Conservation (phyloP, 371 early-diverging fungal genomes). For the Zychaea mexicana region DNA sequence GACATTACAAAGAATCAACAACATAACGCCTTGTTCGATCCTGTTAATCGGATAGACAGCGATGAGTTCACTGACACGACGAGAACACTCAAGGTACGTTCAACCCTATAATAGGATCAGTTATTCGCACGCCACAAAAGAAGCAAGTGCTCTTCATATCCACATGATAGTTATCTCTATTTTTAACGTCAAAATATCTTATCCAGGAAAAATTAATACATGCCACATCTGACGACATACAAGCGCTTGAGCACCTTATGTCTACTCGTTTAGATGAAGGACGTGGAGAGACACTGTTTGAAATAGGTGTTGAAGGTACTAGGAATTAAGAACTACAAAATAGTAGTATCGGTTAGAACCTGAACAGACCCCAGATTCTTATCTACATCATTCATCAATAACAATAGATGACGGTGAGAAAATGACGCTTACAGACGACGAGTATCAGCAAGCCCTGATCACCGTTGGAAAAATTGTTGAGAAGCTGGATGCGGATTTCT, state of each 20-base stretch:
- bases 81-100: constrained; percentile 12
- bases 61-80: neutral
- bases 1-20: constrained; percentile 2
- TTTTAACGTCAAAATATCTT: too few species aligned
- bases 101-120: neutral
- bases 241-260: constrained; percentile 44
- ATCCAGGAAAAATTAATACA: constrained; percentile 37
- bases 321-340: too few species aligned
- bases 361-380: too few species aligned
- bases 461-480: constrained; percentile 50
- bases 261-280: constrained; percentile 60
- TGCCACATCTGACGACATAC: constrained; percentile 44
- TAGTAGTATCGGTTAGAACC: too few species aligned
- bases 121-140: neutral
- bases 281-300: constrained; percentile 77
- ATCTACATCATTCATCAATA: too few species aligned
- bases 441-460: constrained; percentile 52
- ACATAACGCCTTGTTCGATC: constrained; percentile 9
- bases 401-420: constrained; percentile 70
- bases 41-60: constrained; percentile 7
- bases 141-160: neutral
- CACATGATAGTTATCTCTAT: neutral
- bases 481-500: constrained; percentile 64
- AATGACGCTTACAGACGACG: constrained; percentile 67
- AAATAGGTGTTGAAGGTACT: constrained; percentile 78